Evolutionary conservation across 805 yeast genomes (phyloP).

Genomic region (Suhomyces prunicola): DNA sequence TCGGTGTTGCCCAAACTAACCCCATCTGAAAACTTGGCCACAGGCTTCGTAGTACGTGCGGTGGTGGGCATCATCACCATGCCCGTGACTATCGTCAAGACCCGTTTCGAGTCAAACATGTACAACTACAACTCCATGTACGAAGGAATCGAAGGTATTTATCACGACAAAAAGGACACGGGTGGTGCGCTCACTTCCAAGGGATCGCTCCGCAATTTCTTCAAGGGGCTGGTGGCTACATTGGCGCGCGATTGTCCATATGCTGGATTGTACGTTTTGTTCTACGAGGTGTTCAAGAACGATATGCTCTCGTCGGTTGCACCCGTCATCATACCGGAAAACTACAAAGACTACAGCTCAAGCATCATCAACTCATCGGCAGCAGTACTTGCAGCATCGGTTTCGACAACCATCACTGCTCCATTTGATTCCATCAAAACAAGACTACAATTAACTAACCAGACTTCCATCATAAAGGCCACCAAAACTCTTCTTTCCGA

Average conservation of each 20-base stretch:
- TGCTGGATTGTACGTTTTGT: constrained; percentile 86
- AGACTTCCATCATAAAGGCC: constrained; percentile 39
- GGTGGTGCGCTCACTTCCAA: constrained; percentile 6
- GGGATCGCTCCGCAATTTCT: constrained; percentile 61
- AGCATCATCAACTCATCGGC: constrained; percentile 61
- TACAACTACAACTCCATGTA: constrained; percentile 65
- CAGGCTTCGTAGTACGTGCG: constrained; percentile 80
- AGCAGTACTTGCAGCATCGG: constrained; percentile 75
- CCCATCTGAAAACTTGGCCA: constrained; percentile 61
- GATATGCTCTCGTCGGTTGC: constrained; percentile 42
- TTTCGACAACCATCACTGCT: constrained; percentile 83
- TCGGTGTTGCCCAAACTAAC: constrained; percentile 69
- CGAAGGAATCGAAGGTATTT: constrained; percentile 60
- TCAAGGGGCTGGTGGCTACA: constrained; percentile 85
- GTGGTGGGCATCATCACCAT: constrained; percentile 82
- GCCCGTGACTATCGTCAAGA: constrained; percentile 92
- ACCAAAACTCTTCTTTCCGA: constrained; percentile 41
- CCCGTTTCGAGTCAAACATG: constrained; percentile 79
- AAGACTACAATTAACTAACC: constrained; percentile 67
- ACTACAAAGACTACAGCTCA: constrained; percentile 17
- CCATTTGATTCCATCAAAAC: constrained; percentile 96
- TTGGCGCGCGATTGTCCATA: constrained; percentile 90
- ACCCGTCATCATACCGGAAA: constrained; percentile 7
- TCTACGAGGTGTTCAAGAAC: constrained; percentile 75
- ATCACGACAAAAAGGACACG: constrained; percentile 16